Conservation (phyloP, 164 flowering plant genomes). For the Aristolochia californica region DNA sequence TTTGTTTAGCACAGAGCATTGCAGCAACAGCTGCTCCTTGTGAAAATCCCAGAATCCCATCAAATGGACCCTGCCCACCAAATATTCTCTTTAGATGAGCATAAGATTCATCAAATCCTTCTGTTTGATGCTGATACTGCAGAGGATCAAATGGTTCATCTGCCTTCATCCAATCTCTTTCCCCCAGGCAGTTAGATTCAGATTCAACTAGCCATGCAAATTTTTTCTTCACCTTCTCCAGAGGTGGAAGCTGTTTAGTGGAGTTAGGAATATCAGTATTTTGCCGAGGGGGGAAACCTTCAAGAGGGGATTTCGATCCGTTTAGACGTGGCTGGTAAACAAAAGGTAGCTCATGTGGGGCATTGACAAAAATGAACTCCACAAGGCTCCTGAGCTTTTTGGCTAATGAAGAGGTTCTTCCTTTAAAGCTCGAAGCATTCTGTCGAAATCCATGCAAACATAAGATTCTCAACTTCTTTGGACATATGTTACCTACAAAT, state of each 20-base stretch:
- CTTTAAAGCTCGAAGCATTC: slow-evolving; percentile 85
- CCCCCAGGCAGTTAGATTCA: slow-evolving; percentile 17
- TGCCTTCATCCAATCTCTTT: slow-evolving; percentile 40
- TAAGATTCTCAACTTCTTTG: slow-evolving; percentile 63
- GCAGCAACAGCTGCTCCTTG: slow-evolving; percentile 97
- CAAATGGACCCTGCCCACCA: slow-evolving; percentile 65
- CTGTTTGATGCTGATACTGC: slow-evolving; percentile 73
- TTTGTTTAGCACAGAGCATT: slow-evolving; percentile 30
- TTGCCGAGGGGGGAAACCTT: slow-evolving; percentile 12
- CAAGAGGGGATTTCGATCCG: slow-evolving; percentile 11
- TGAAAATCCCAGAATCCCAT: slow-evolving; percentile 92
- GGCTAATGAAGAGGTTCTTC: slow-evolving; percentile 79
- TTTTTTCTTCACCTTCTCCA: slow-evolving; percentile 46
- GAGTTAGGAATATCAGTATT: not conserved
- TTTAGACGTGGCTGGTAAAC: slow-evolving; percentile 39
- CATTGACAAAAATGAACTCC: slow-evolving; percentile 75
- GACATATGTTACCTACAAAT: slow-evolving; percentile 20
- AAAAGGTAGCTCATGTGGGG: slow-evolving; percentile 77
- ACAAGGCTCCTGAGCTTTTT: slow-evolving; percentile 76
- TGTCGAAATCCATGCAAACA: slow-evolving; percentile 98
- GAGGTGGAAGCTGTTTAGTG: slow-evolving; percentile 22
- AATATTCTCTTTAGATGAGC: slow-evolving; percentile 37
- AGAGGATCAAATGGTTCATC: slow-evolving; percentile 63
- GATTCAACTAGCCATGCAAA: slow-evolving; percentile 74
- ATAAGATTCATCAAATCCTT: slow-evolving; percentile 54